Base-by-base conservation (phyloP, 306 rosid species). In the Cicer yamashitae region DNA sequence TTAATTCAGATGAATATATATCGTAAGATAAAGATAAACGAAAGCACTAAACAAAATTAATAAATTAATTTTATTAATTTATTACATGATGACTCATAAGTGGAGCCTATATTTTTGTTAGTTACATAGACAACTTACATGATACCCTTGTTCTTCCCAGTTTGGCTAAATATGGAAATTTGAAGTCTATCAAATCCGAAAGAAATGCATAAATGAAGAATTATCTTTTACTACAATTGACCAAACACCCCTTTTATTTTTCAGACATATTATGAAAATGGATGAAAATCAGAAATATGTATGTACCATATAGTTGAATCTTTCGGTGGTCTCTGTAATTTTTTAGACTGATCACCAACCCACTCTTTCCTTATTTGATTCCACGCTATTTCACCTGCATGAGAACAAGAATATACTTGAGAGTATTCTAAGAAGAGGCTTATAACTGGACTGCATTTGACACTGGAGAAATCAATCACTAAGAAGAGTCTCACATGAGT, bases 301-400 rank as follows among this genome's bases (percentile, higher is more conserved):
- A 63, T 11, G 44, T 81, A 88, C 96, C 96, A 84, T 87, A 81
- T 79, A 59, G 86, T 68, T 43, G 88, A 84, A 70, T 79, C 92
- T 65, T 71, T 71, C 47, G 81, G 76, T 3, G 71, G 71, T 79
- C 73, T 79, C 58, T 5, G 81, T 7, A 68, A 11, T 15, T 78
- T 86, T 69, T 68, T 79, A 30, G 87, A 77, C 70, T 12, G 78
- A 70, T 85, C 81, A 41, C 91, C 93, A 2, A 82, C 79, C 91
- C 93, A 90, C 76, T 84, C 87, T 59, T 34, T 85, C 81, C 96
- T 79, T 70, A 46, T 77, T 71, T 83, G 69, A 59, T 83, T 81
- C 96, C 96, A 90, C 59, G 88, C 81, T 64, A 79, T 73, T 85
- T 86, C 92, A 41, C 91, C 96, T 90, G 88, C 92, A 79, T 18